Conservation (phyloP, 345 rosid genomes). For the Turnera subulata region DNA sequence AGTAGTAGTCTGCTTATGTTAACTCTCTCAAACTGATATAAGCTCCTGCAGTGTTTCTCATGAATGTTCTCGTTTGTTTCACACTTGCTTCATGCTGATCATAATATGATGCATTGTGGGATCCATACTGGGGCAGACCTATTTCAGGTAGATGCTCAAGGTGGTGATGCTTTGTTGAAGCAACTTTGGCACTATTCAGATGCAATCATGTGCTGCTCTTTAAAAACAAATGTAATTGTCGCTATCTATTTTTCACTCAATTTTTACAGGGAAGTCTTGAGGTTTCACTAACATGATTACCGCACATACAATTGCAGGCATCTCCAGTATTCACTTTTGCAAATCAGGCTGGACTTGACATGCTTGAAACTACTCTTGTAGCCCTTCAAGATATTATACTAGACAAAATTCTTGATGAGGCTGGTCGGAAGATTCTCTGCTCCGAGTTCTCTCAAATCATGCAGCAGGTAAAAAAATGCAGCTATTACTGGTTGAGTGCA, state of each 20-base stretch:
- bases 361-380: conserved; percentile 93
- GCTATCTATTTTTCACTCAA: background rate
- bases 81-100: background rate
- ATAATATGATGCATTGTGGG: conserved; percentile 29
- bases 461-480: conserved; percentile 63
- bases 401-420: conserved; percentile 78
- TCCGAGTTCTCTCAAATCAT: conserved; percentile 79
- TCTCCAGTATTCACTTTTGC: conserved; percentile 76
- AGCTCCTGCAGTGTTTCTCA: conserved; percentile 34
- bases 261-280: background rate
- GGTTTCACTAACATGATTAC: background rate
- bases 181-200: conserved; percentile 83
- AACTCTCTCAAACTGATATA: conserved; percentile 47
- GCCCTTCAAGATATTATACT: conserved; percentile 92
- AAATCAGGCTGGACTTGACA: conserved; percentile 96
- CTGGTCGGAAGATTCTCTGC: conserved; percentile 71
- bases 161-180: conserved; percentile 69
- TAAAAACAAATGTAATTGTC: conserved; percentile 60
- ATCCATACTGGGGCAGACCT: conserved; percentile 69
- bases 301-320: conserved; percentile 42
- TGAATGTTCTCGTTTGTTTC: background rate
- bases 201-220: conserved; percentile 87
- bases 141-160: conserved; percentile 42
- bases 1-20: conserved; percentile 54
- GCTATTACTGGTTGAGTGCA: background rate